Evolutionary conservation across 352 stramenopile genomes (phyloP).

Genomic region (Blastocystis sp.): DNA sequence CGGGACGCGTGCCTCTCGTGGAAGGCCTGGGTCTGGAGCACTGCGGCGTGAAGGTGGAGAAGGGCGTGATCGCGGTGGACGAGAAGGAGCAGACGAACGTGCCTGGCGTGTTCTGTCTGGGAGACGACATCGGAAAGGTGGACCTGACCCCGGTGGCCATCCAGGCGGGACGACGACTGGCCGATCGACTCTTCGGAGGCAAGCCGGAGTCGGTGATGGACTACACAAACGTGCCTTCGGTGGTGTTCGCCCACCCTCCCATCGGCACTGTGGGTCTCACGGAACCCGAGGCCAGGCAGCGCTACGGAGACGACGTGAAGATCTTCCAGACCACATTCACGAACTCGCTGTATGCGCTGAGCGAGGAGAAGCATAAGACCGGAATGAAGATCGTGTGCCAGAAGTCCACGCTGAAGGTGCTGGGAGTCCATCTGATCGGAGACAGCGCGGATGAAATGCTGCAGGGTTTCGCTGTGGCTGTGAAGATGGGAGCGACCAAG

Average conservation of each 20-base stretch:
- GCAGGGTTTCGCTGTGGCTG: constrained; percentile 90
- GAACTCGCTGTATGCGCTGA: constrained; percentile 79
- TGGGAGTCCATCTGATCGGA: constrained; percentile 88
- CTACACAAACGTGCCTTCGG: constrained; percentile 81
- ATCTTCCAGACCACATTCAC: constrained; percentile 81
- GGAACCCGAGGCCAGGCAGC: constrained; percentile 77
- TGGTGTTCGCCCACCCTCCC: constrained; percentile 85
- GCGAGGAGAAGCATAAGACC: constrained; percentile 73
- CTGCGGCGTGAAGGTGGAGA: constrained; percentile 71
- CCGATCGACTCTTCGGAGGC: constrained; percentile 67
- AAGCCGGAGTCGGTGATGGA: constrained; percentile 75
- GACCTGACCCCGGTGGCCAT: constrained; percentile 67
- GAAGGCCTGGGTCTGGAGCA: constrained; percentile 73
- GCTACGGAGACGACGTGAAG: constrained; percentile 82
- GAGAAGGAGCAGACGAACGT: constrained; percentile 82
- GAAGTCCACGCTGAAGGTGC: constrained; percentile 72
- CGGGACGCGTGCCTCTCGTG: constrained; percentile 68
- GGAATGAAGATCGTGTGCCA: constrained; percentile 72
- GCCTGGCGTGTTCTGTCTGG: constrained; percentile 79
- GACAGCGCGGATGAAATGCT: constrained; percentile 90
- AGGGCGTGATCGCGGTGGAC: constrained; percentile 80
- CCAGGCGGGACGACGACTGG: constrained; percentile 69
- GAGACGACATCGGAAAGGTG: constrained; percentile 78
- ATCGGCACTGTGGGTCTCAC: constrained; percentile 85
- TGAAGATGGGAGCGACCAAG: constrained; percentile 95